A percentile compares a stretch with the other conserved stretches of the same genome.
These are phyloP conservation scores for Sonneratia caseolaris DNA, from an alignment of 345 rosid genomes.

Conservation along the genomic window DNA sequence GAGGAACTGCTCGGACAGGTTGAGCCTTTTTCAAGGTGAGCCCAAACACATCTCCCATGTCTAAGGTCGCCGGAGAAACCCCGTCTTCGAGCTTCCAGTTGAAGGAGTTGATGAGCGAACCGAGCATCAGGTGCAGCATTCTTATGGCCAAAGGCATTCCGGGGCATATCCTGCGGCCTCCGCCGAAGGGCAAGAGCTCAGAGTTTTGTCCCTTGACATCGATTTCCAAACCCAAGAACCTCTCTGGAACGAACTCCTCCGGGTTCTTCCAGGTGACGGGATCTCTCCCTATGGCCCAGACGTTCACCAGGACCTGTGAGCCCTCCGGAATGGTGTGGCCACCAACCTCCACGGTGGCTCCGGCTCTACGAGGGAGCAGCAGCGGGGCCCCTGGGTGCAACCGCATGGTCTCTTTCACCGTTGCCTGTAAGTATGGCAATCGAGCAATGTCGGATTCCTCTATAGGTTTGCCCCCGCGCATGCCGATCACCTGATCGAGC, in stretches of 20 bases:
- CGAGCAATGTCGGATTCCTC: constrained; percentile 16
- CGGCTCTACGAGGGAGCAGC: constrained; percentile 15
- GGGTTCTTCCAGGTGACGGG: constrained; percentile 13
- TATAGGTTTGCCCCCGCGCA: neutral
- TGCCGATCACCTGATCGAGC: constrained; percentile 14
- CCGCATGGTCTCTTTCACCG: constrained; percentile 18
- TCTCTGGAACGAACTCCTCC: constrained; percentile 19
- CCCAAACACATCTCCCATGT: constrained; percentile 23
- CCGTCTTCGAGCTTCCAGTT: constrained; percentile 25
- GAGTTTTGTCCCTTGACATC: constrained; percentile 17
- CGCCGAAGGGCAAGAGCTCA: constrained; percentile 27
- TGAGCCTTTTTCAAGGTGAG: constrained; percentile 16
- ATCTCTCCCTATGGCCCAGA: constrained; percentile 21
- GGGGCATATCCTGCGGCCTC: constrained; percentile 26
- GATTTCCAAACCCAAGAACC: constrained; percentile 14
- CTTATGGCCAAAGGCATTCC: constrained; percentile 22
- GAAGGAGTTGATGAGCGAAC: constrained; percentile 17
- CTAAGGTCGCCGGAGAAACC: constrained; percentile 9
- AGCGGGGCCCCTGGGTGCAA: constrained; percentile 19
- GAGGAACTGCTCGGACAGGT: constrained; percentile 6
- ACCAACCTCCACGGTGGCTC: neutral
- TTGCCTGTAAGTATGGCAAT: constrained; percentile 17
- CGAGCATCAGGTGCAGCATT: constrained; percentile 23
- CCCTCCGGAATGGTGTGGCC: constrained; percentile 17
- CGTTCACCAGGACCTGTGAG: constrained; percentile 16